These are phyloP conservation scores for Phytophthora citrophthora DNA, from an alignment of 352 stramenopile species.

Conservation along the genomic window DNA sequence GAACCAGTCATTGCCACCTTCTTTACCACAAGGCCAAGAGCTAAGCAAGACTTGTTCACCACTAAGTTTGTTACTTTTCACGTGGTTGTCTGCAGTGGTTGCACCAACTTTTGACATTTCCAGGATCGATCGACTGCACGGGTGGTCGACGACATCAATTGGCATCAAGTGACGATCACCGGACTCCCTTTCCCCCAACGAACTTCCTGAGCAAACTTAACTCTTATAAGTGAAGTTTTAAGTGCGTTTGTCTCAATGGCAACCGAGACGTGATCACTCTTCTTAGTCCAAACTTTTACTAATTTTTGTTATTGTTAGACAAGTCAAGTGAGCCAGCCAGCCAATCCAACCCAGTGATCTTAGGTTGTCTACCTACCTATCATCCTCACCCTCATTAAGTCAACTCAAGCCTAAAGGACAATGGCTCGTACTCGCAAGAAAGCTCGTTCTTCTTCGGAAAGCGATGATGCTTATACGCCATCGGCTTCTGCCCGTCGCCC, in stretches of 20 bases:
- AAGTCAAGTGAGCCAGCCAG: slow-evolving; percentile 5
- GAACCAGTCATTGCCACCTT: slow-evolving; percentile 25
- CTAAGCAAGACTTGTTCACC: slow-evolving; percentile 21
- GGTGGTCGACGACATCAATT: slow-evolving; percentile 30
- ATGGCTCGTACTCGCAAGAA: slow-evolving; percentile 43
- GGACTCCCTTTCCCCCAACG: not conserved
- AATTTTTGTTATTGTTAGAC: slow-evolving; percentile 40
- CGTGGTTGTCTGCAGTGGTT: slow-evolving; percentile 1
- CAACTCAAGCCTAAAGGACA: slow-evolving; percentile 5
- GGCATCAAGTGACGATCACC: slow-evolving; percentile 8
- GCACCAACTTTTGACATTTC: slow-evolving; percentile 29
- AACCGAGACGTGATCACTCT: slow-evolving; percentile 10
- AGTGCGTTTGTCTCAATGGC: slow-evolving; percentile 8
- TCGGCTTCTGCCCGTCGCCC: slow-evolving; percentile 32
- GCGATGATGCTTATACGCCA: slow-evolving; percentile 33
- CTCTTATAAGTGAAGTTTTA: not conserved
- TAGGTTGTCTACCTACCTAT: not conserved
- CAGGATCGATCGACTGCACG: slow-evolving; percentile 19
- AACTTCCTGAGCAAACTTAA: slow-evolving; percentile 1
- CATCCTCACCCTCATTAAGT: slow-evolving; percentile 1
- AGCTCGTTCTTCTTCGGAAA: slow-evolving; percentile 27
- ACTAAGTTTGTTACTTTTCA: slow-evolving; percentile 4
- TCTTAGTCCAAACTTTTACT: slow-evolving; percentile 26
- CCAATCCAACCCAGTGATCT: slow-evolving; percentile 1
- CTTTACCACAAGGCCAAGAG: slow-evolving; percentile 11